Evolutionary conservation across 306 rosid species (phyloP).

Genomic region (Cucumis melo): DNA sequence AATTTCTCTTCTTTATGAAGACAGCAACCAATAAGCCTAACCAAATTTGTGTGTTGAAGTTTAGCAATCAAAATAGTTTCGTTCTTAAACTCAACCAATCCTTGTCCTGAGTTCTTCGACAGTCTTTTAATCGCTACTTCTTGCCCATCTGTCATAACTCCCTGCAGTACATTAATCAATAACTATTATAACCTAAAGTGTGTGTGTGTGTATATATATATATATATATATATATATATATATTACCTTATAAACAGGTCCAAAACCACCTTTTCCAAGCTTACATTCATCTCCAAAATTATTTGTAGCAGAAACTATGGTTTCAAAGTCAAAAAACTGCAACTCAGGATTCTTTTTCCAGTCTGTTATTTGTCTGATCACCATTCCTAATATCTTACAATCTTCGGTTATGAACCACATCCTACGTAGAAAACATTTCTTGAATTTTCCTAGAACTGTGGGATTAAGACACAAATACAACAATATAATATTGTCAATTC

Average conservation of each 20-base stretch:
- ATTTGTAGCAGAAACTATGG: background rate
- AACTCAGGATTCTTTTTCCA: background rate
- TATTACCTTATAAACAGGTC: no score
- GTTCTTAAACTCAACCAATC: no score
- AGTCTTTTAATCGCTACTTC: conserved; percentile 24
- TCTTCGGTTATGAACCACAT: background rate
- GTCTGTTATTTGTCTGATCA: background rate
- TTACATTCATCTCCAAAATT: background rate
- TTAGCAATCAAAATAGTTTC: background rate
- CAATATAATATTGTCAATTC: background rate
- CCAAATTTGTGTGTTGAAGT: no score
- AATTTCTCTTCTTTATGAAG: no score
- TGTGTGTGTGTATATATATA: no score
- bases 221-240: no score
- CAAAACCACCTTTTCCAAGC: background rate
- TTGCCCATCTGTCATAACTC: conserved; percentile 14
- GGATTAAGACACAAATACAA: background rate
- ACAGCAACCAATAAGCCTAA: no score
- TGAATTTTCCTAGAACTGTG: background rate
- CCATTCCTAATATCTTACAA: background rate
- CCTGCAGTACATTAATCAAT: background rate
- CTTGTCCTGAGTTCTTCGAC: no score
- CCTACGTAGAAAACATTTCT: background rate
- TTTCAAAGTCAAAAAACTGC: background rate
- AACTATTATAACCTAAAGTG: no score